phyloP scores from a whole-genome alignment of 2,329 filamentous ascomycete genomes.

The Lecanicillium sp. region DNA sequence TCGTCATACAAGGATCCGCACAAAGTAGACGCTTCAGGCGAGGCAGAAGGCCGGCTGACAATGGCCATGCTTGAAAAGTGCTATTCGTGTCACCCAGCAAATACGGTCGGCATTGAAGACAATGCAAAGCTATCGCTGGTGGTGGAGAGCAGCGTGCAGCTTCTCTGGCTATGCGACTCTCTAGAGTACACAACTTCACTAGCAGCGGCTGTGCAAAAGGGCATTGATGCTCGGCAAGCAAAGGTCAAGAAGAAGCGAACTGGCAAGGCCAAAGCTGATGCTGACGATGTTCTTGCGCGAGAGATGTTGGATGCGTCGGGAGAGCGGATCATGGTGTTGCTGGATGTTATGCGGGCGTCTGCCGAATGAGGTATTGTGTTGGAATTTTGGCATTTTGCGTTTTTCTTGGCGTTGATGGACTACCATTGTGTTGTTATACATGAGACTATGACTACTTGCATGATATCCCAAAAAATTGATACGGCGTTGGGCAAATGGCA shows the following conservation, averaged over 20 bases:
- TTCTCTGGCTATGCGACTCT: constrained; percentile 32
- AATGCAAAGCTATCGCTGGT: constrained; percentile 67
- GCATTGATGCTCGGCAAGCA: constrained; percentile 38
- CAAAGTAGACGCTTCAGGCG: constrained; percentile 26
- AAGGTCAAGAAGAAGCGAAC: constrained; percentile 36
- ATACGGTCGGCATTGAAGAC: constrained; percentile 49
- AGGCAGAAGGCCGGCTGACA: constrained; percentile 31
- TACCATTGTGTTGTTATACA: neutral
- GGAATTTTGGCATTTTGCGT: constrained; percentile 1
- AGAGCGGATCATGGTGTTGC: constrained; percentile 31
- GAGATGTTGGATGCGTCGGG: constrained; percentile 35
- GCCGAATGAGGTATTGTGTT: constrained; percentile 11
- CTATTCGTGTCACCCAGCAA: constrained; percentile 59
- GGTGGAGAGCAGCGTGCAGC: constrained; percentile 55
- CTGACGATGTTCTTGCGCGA: constrained; percentile 31
- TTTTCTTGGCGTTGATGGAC: neutral
- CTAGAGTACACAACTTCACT: constrained; percentile 28
- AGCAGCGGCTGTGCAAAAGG: constrained; percentile 31
- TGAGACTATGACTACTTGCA: neutral
- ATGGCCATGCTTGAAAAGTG: constrained; percentile 42
- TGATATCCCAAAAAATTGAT: too few relatives aligned
- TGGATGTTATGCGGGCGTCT: constrained; percentile 23
- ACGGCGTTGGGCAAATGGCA: too few relatives aligned
- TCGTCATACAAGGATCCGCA: constrained; percentile 31
- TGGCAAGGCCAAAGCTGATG: constrained; percentile 22